phyloP scores from a whole-genome alignment of 2,329 filamentous ascomycete genomes.

The Cordyceps cicadae region DNA sequence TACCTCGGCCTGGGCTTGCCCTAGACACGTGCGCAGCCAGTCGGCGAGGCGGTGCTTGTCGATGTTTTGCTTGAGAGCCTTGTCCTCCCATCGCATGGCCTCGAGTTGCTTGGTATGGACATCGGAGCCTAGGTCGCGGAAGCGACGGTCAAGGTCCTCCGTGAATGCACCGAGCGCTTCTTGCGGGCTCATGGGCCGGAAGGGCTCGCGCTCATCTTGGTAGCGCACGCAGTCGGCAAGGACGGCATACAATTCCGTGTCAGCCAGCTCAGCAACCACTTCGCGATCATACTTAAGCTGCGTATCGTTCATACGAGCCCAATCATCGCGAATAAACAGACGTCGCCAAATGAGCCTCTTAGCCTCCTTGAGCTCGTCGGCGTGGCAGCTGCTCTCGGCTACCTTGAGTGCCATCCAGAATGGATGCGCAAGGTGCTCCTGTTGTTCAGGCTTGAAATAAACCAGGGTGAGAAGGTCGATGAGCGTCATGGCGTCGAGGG shows the following conservation, averaged over 20 bases:
- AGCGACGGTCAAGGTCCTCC: slow-evolving; percentile 52
- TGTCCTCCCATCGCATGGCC: slow-evolving; percentile 67
- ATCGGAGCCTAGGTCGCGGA: slow-evolving; percentile 51
- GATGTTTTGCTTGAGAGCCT: slow-evolving; percentile 53
- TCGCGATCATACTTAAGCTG: slow-evolving; percentile 63
- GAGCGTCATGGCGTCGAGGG: slow-evolving; percentile 55
- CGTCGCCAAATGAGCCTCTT: slow-evolving; percentile 74
- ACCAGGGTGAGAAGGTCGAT: slow-evolving; percentile 78
- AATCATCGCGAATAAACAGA: slow-evolving; percentile 76
- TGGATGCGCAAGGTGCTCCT: slow-evolving; percentile 52
- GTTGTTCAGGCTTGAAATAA: slow-evolving; percentile 34
- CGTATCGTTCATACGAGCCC: slow-evolving; percentile 71
- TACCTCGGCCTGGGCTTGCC: slow-evolving; percentile 29
- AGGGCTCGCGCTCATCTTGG: slow-evolving; percentile 35
- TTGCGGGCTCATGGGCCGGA: slow-evolving; percentile 40
- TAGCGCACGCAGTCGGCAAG: slow-evolving; percentile 55
- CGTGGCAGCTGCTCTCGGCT: slow-evolving; percentile 45
- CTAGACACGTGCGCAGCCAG: slow-evolving; percentile 46
- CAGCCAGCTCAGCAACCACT: slow-evolving; percentile 51
- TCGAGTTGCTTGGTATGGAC: slow-evolving; percentile 59
- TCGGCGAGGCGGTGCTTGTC: slow-evolving; percentile 60
- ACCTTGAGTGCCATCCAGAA: slow-evolving; percentile 68
- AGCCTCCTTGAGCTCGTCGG: slow-evolving; percentile 50
- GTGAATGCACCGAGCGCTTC: slow-evolving; percentile 53
- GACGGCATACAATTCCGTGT: slow-evolving; percentile 62